Evolutionary conservation across 345 rosid species (phyloP), one percentile per base, ranked within the genome.

Genomic region (Camelina sativa): DNA sequence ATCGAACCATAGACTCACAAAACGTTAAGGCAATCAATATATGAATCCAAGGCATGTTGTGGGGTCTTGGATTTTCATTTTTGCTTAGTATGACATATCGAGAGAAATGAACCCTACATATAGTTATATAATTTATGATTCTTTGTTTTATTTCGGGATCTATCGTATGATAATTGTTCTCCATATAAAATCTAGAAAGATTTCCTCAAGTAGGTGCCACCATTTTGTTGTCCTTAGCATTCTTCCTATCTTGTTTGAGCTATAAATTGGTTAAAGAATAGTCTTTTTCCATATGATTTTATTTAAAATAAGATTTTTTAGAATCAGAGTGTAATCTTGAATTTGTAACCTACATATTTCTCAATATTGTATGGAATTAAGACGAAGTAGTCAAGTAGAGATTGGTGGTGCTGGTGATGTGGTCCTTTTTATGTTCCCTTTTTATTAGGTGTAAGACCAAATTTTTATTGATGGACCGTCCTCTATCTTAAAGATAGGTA

Each of bases 171-270:
- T 43, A 46, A 63, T 74, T 22, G 62, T 62, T 54, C 13, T 54
- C 9, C 43, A 76, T 71, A 74, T 58, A 74, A 77, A 67, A 81
- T 78, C 86, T 79, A 67, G 44, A 47, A 70, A 86, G 82, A 85
- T 87, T 88, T 87, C 91, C 87, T 80, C 57, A 85, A 76, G 79
- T 87, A 75, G 89, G 90, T 84, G 92, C 90, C 90, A 82, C 86
- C 82, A 77, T 70, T 77, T 77, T 38, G 67, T 57, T 77, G 72
- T 71, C 80, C 67, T 57, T 64, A 40, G 50, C 32, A 32, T 48
- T 71, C 67, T 57, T 71, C 60, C 53, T 5, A 47, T 46, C 76
- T 48, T 12, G 59, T 37, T 71, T 13, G 60, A 64, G 72, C 55
- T 64, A 38, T 37, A 63, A 38, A 70, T 17, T 55, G 57, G 35